Percentiles rank a stretch among this genome's conserved stretches.
These are phyloP conservation scores for Penicillium sp. DNA, from an alignment of 2,329 filamentous ascomycete species.

Conservation along the genomic window DNA sequence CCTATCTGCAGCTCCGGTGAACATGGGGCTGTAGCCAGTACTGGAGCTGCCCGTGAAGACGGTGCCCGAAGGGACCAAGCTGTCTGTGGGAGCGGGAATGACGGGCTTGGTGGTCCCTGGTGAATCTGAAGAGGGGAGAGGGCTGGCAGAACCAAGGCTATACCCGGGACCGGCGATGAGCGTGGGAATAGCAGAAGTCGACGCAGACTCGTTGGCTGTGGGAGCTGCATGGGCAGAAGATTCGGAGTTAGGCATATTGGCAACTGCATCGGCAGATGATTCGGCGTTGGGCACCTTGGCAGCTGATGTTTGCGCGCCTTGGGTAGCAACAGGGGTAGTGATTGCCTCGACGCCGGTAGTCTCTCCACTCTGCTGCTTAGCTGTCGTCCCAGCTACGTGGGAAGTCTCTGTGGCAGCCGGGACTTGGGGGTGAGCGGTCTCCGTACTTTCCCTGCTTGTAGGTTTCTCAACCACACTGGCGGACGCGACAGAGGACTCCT, in stretches of 20 bases:
- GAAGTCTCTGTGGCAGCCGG: not conserved
- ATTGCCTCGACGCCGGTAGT: not conserved
- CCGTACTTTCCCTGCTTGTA: not conserved
- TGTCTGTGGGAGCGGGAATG: slow-evolving; percentile 2
- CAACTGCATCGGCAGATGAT: not conserved
- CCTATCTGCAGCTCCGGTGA: slow-evolving; percentile 23
- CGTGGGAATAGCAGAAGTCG: not conserved
- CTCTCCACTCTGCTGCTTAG: not conserved
- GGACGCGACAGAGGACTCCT: not conserved
- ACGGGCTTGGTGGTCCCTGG: not conserved
- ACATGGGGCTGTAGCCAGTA: slow-evolving; percentile 17
- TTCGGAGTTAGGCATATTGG: not conserved
- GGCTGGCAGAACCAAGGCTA: not conserved
- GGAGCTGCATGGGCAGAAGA: not conserved
- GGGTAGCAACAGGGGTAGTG: not conserved
- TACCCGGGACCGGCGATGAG: slow-evolving; percentile 3
- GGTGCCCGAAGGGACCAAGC: slow-evolving; percentile 2
- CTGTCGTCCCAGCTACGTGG: not conserved
- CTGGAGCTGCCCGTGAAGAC: slow-evolving; percentile 2
- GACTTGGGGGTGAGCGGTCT: not conserved
- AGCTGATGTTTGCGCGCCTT: not conserved
- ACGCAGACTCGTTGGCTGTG: not conserved
- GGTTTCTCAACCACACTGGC: not conserved
- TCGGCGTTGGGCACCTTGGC: not conserved
- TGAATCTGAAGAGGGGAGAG: not conserved